Conservation (phyloP, 495 filamentous ascomycete genomes). For the Hypoxylon cercidicola region DNA sequence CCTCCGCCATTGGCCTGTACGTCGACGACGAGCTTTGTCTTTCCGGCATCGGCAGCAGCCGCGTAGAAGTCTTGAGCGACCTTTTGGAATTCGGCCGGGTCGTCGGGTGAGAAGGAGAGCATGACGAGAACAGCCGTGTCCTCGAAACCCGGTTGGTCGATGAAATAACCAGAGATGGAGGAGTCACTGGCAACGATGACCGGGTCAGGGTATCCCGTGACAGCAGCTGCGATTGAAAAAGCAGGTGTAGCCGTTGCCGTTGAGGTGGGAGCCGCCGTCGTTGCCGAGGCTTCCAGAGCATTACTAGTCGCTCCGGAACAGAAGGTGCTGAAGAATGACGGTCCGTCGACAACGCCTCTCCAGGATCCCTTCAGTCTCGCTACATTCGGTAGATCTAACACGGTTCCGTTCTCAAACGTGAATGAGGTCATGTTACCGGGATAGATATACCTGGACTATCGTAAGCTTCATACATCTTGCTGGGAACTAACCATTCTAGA, state of each 20-base stretch:
- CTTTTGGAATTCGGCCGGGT: slow-evolving; percentile 50
- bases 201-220: slow-evolving; percentile 61
- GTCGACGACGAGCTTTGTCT: slow-evolving; percentile 65
- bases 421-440: slow-evolving; percentile 53
- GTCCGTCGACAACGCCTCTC: slow-evolving; percentile 50
- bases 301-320: slow-evolving; percentile 39
- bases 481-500: slow-evolving; percentile 3
- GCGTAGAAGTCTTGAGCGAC: slow-evolving; percentile 56
- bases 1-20: slow-evolving; percentile 64
- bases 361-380: slow-evolving; percentile 50
- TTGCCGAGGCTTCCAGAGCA: slow-evolving; percentile 16
- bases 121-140: slow-evolving; percentile 56
- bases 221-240: slow-evolving; percentile 36
- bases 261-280: slow-evolving; percentile 22
- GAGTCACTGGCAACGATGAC: slow-evolving; percentile 55
- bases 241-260: slow-evolving; percentile 29
- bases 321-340: slow-evolving; percentile 51
- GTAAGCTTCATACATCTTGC: background rate
- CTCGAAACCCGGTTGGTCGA: slow-evolving; percentile 56
- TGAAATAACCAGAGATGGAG: slow-evolving; percentile 61
- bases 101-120: slow-evolving; percentile 35
- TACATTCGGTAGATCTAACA: slow-evolving; percentile 46
- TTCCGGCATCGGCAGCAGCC: slow-evolving; percentile 50
- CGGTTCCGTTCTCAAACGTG: slow-evolving; percentile 57
- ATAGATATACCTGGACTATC: slow-evolving; percentile 46